A percentile compares a stretch with the other conserved stretches of the same genome.
These are phyloP conservation scores for Forsythia viridissima DNA, from an alignment of 257 asterid species.

Conservation along the genomic window DNA sequence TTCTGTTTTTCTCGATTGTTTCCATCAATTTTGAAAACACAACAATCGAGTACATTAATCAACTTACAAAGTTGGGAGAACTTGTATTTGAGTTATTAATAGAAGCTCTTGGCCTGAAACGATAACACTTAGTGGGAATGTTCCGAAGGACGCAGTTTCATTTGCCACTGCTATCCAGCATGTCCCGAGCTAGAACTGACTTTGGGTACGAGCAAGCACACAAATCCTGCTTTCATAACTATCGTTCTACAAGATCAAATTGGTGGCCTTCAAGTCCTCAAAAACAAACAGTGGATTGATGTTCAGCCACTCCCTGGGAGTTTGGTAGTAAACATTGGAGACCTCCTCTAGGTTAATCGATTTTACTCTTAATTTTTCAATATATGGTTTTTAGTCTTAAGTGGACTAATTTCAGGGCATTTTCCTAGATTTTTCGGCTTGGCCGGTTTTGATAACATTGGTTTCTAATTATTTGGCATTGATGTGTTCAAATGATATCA, in stretches of 20 bases:
- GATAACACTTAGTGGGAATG: slow-evolving; percentile 27
- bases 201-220: slow-evolving; percentile 33
- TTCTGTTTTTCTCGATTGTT: no score
- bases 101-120: slow-evolving; percentile 36
- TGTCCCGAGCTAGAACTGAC: slow-evolving; percentile 56
- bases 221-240: slow-evolving; percentile 43
- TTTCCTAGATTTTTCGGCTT: no score
- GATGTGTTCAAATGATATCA: slow-evolving; percentile 33
- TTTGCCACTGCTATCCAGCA: slow-evolving; percentile 42
- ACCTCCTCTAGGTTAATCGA: slow-evolving; percentile 42
- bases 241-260: slow-evolving; percentile 39
- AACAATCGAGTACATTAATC: slow-evolving; percentile 29
- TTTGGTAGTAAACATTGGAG: slow-evolving; percentile 40
- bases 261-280: slow-evolving; percentile 50
- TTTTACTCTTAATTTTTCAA: neutral
- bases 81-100: slow-evolving; percentile 33
- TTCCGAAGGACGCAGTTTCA: slow-evolving; percentile 17
- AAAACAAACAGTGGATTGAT: slow-evolving; percentile 44
- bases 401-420: neutral
- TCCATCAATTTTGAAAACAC: no score
- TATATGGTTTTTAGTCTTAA: neutral
- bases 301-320: slow-evolving; percentile 43
- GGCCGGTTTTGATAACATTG: no score
- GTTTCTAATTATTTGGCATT: neutral
- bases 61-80: slow-evolving; percentile 25